Conservation (phyloP, 106 monocot species). For the Dendrobium nobile region DNA sequence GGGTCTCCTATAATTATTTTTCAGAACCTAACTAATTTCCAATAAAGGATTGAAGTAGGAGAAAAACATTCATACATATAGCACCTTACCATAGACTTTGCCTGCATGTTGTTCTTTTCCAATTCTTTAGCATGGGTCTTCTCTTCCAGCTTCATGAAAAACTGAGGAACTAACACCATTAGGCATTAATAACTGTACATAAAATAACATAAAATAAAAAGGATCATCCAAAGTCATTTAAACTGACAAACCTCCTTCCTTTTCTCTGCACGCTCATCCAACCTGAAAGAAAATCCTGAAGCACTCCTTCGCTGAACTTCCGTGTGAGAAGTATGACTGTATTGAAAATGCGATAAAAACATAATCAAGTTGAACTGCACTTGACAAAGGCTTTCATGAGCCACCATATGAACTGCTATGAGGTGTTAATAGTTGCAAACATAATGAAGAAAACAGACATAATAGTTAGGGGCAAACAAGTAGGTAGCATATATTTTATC, state of each 20-base stretch:
- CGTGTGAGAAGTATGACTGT: constrained; percentile 34
- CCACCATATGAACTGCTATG: not conserved
- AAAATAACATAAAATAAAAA: not conserved
- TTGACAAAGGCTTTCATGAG: not conserved
- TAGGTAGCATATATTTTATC: too few relatives aligned
- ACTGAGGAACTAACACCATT: constrained; percentile 28
- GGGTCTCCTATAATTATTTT: constrained; percentile 52
- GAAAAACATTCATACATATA: constrained; percentile 2
- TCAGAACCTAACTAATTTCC: not conserved
- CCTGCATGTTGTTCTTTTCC: constrained; percentile 79
- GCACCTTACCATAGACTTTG: constrained; percentile 63
- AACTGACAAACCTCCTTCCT: constrained; percentile 61
- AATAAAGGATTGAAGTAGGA: not conserved
- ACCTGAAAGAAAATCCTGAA: constrained; percentile 64
- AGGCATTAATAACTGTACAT: not conserved
- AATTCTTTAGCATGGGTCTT: constrained; percentile 79
- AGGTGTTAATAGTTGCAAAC: not conserved
- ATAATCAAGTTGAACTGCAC: not conserved
- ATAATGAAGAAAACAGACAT: not conserved
- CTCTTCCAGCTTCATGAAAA: constrained; percentile 88
- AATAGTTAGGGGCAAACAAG: too few relatives aligned
- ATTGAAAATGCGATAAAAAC: not conserved
- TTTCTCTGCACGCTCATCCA: constrained; percentile 91
- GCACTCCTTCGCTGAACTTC: constrained; percentile 24
- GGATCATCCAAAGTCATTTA: not conserved